Conservation (phyloP, 371 early-diverging fungal species). For the Lichtheimia corymbifera region DNA sequence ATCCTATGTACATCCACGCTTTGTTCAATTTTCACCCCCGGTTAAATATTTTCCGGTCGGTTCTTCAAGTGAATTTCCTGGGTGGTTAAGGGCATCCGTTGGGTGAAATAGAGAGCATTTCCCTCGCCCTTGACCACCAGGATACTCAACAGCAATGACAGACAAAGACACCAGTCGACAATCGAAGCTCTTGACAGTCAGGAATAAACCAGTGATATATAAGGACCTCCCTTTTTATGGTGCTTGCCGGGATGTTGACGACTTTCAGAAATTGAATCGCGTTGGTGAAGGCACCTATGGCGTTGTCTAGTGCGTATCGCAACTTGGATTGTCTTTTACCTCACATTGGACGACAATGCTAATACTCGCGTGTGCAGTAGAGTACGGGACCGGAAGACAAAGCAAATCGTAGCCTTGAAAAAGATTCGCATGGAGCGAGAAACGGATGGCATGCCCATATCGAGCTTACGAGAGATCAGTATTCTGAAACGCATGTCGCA, state of each 20-base stretch:
- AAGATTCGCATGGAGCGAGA: slow-evolving; percentile 83
- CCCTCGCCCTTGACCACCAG: no score
- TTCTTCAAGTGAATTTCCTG: no score
- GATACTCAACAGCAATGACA: no score
- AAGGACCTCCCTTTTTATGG: slow-evolving; percentile 51
- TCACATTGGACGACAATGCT: neutral
- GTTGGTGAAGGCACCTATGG: slow-evolving; percentile 87
- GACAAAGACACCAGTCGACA: neutral
- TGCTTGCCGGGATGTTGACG: slow-evolving; percentile 63
- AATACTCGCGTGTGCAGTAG: slow-evolving; percentile 12
- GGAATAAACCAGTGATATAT: slow-evolving; percentile 26
- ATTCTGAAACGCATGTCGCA: slow-evolving; percentile 84
- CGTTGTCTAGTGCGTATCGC: slow-evolving; percentile 73
- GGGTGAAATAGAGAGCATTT: no score
- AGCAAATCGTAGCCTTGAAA: slow-evolving; percentile 87
- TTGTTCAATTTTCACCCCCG: no score
- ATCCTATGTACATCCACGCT: no score
- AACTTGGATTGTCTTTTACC: neutral
- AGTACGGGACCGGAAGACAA: slow-evolving; percentile 45
- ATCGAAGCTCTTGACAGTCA: slow-evolving; percentile 27
- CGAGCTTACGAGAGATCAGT: slow-evolving; percentile 91
- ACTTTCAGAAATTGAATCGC: slow-evolving; percentile 68
- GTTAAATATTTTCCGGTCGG: no score
- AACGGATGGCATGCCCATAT: slow-evolving; percentile 80
- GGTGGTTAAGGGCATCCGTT: no score